Evolutionary conservation across 176 grass and related monocot genomes (phyloP), one percentile per base, ranked within the genome.

Genomic region (Bolboschoenus planiculmis): DNA sequence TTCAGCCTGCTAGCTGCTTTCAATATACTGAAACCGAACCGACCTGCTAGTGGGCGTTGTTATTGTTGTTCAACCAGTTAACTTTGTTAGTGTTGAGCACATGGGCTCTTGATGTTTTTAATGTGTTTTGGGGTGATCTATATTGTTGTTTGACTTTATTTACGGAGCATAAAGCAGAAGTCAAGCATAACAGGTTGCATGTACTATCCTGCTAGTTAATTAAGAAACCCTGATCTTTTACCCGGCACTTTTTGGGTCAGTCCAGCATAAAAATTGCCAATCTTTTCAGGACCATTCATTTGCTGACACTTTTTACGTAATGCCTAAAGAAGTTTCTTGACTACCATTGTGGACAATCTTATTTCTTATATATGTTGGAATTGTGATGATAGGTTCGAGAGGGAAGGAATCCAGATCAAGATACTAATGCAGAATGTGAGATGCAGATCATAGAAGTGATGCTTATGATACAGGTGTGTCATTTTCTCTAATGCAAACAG

Each of bases 391-490:
- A 99, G 96, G 96, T 99, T 84, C 87, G 96, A 86, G 96, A 95
- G 70, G 96, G 96, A 84, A 95, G 96, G 79, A 72, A 87, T 50
- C 57, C 89, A 65, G 30, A 76, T 43, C 73, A 88, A 88, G 65
- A 48, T 74, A 48, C 27, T 82, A 66, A 31, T 88, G 66, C 78
- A 79, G 75, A 87, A 78, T 60, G 46, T 30, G 89, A 89, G 76
- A 78, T 34, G 6, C 46, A 88, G 68, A 93, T 95, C 81, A 85
- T 85, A 51, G 96, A 99, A 92, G 92, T 99, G 79, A 99, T 99
- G 96, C 81, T 99, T 86, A 93, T 99, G 68, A 79, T 99, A 55
- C 96, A 95, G 92, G 95, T 95, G 78, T 48, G 48, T 65, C 37
- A 61, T 62, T 79, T 39, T 46, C 31, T 27, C 29, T 31, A 39